A percentile compares a stretch with the other conserved stretches of the same genome.
phyloP scores from a whole-genome alignment of 192 early-diverging fungal species.

The Coemansia sp. region DNA sequence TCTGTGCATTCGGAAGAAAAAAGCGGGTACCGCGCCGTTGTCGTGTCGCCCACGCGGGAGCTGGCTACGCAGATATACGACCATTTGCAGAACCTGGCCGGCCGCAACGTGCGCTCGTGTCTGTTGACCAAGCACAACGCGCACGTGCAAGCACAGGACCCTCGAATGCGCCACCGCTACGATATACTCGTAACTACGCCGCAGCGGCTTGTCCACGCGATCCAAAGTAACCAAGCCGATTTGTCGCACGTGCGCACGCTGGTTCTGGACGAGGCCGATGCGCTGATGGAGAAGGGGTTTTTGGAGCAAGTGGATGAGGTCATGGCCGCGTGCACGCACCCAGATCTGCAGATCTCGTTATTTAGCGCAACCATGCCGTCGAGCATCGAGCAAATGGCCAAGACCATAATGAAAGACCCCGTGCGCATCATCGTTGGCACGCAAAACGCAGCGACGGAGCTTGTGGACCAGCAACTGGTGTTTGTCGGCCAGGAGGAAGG shows the following conservation, averaged over 20 bases:
- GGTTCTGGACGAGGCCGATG: constrained; percentile 84
- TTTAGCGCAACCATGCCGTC: constrained; percentile 95
- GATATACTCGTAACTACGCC: constrained; percentile 96
- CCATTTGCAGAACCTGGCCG: constrained; percentile 72
- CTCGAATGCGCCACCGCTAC: constrained; percentile 67
- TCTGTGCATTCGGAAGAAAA: constrained; percentile 77
- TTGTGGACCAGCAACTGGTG: constrained; percentile 83
- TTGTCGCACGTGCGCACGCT: constrained; percentile 72
- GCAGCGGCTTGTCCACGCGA: constrained; percentile 82
- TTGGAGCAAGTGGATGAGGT: constrained; percentile 88
- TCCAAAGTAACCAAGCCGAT: constrained; percentile 76
- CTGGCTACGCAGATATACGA: constrained; percentile 85
- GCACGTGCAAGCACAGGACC: constrained; percentile 63
- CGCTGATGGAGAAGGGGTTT: constrained; percentile 78
- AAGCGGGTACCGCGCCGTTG: constrained; percentile 80
- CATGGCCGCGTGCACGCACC: constrained; percentile 76
- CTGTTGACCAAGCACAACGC: constrained; percentile 83
- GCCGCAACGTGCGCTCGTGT: constrained; percentile 76
- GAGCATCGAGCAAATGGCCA: constrained; percentile 87
- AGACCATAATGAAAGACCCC: constrained; percentile 87
- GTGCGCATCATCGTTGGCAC: constrained; percentile 85
- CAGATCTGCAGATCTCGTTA: constrained; percentile 73
- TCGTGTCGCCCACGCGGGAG: constrained; percentile 94
- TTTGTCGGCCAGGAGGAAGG: constrained; percentile 93
- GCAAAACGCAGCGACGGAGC: constrained; percentile 88